Conservation (phyloP, 192 early-diverging fungal genomes). For the Chytriomyces hyalinus region DNA sequence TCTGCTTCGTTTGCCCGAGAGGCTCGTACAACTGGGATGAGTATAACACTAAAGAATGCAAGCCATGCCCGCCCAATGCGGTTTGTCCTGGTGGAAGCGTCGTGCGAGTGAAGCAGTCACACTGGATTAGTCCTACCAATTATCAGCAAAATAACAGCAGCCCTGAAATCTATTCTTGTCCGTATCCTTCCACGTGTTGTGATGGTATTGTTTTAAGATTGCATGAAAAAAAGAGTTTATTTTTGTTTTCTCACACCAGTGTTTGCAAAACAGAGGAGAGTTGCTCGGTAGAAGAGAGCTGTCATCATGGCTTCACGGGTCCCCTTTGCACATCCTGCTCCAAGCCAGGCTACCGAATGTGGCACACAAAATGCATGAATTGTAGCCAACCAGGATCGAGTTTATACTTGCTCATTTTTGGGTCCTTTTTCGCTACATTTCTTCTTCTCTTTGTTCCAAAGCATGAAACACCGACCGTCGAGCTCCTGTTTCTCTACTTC, state of each 20-base stretch:
- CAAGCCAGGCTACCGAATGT: conserved; percentile 1
- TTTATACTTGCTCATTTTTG: not conserved
- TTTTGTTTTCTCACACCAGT: conserved; percentile 4
- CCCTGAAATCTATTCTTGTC: conserved; percentile 35
- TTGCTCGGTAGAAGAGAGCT: conserved; percentile 12
- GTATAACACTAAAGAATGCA: not conserved
- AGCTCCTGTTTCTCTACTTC: conserved; percentile 35
- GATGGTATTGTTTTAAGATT: not conserved
- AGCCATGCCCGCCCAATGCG: conserved; percentile 3
- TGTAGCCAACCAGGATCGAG: not conserved
- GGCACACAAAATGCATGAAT: conserved; percentile 28
- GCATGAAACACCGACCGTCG: conserved; percentile 15
- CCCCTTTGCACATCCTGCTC: conserved; percentile 31
- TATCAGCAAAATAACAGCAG: not conserved
- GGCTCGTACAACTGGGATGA: conserved; percentile 22
- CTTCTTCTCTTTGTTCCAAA: conserved; percentile 27
- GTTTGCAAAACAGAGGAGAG: conserved; percentile 34
- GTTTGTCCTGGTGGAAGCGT: conserved; percentile 21
- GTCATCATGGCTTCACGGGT: conserved; percentile 15
- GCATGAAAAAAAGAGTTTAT: not conserved
- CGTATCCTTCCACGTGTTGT: conserved; percentile 33
- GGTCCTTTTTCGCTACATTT: conserved; percentile 7
- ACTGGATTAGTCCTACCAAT: conserved; percentile 10
- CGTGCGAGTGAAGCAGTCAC: not conserved
- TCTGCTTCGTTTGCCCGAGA: conserved; percentile 22